Evolutionary conservation across 306 rosid genomes (phyloP).

Genomic region (Dryas octopetala): DNA sequence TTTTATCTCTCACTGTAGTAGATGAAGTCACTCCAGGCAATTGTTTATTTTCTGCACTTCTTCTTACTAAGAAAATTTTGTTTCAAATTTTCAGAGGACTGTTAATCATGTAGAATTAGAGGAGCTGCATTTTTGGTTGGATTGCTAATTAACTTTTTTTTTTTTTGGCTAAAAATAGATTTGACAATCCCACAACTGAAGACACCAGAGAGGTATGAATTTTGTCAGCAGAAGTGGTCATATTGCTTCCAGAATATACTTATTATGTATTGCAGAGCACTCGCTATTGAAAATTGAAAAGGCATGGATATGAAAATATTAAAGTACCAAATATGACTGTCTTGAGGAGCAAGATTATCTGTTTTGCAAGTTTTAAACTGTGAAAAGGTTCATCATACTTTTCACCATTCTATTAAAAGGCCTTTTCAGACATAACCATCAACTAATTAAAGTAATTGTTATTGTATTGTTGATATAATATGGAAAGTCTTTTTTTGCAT

Average conservation of each 20-base stretch:
- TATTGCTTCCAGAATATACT: not conserved
- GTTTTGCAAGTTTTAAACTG: not conserved
- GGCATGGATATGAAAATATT: not conserved
- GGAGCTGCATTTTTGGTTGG: slow-evolving; percentile 4
- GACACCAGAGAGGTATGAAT: slow-evolving; percentile 80
- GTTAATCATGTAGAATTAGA: not conserved
- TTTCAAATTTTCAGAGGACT: not conserved
- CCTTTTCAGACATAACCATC: not conserved
- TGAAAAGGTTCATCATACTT: not conserved
- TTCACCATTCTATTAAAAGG: not conserved
- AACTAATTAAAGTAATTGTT: not conserved
- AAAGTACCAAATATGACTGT: not conserved
- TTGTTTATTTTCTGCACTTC: slow-evolving; percentile 18
- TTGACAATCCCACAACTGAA: slow-evolving; percentile 74
- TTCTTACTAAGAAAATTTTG: not conserved
- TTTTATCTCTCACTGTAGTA: slow-evolving; percentile 67
- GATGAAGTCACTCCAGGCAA: slow-evolving; percentile 58
- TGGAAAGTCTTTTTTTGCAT: not conserved
- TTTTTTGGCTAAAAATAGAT: slow-evolving; percentile 46
- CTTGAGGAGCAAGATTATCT: not conserved
- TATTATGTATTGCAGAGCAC: not conserved
- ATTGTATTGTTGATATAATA: not conserved
- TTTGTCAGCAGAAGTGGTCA: not conserved
- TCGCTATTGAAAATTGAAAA: not conserved
- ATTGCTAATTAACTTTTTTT: slow-evolving; percentile 1